Percentiles rank a stretch among this genome's conserved stretches.
Conservation (phyloP, 164 flowering plant species). For the Santalum album region DNA sequence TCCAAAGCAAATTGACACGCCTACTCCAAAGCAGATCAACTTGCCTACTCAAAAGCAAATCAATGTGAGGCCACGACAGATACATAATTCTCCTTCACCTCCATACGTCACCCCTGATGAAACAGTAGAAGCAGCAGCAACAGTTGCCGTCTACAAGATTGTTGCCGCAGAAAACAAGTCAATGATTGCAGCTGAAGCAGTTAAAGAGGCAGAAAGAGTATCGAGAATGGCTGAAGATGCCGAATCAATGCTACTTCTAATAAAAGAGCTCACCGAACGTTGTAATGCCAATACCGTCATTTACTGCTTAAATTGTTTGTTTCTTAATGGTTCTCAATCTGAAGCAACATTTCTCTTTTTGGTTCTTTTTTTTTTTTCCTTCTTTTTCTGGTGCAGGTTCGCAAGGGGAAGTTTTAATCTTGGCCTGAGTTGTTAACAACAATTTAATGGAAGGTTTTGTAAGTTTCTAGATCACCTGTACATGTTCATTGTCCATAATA, state of each 20-base stretch:
- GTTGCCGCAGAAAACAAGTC: slow-evolving; percentile 78
- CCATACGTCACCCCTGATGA: slow-evolving; percentile 13
- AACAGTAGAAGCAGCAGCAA: slow-evolving; percentile 42
- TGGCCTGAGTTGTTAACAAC: no score
- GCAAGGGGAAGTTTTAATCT: no score
- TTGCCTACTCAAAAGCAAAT: slow-evolving; percentile 31
- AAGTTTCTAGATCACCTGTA: no score
- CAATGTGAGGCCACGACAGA: slow-evolving; percentile 25
- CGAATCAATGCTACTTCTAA: slow-evolving; percentile 40
- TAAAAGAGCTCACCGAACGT: slow-evolving; percentile 43
- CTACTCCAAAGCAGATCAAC: no score
- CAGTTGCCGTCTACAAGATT: slow-evolving; percentile 50
- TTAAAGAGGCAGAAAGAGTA: slow-evolving; percentile 60
- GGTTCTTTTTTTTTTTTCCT: no score
- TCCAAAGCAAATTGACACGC: no score
- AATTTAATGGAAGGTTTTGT: no score
- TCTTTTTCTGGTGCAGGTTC: no score
- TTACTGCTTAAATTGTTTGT: no score
- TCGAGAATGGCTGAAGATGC: slow-evolving; percentile 61
- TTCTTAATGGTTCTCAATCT: no score
- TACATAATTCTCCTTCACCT: slow-evolving; percentile 3
- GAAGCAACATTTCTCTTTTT: no score
- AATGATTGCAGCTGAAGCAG: slow-evolving; percentile 66
- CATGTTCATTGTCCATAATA: no score
- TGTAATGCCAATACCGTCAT: slow-evolving; percentile 25